phyloP scores from a whole-genome alignment of 177 flowering plant species.

The Vitis hybrid region DNA sequence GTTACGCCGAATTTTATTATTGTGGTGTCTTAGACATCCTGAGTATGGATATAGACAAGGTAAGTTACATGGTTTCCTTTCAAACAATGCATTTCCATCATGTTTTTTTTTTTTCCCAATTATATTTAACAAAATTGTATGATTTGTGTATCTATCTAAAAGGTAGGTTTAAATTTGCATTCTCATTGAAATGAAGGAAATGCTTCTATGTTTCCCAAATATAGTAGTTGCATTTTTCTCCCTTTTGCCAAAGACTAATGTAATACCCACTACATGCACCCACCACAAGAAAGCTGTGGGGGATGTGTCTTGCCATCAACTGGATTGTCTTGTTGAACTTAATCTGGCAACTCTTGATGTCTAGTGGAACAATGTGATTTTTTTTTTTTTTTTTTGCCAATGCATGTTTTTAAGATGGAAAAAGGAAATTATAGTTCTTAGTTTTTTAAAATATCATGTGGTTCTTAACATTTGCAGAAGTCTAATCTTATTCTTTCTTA shows the following conservation, averaged over 20 bases:
- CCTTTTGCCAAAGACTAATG: not conserved
- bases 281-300: no score
- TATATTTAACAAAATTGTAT: not conserved
- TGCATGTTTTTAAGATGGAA: no score
- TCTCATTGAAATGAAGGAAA: not conserved
- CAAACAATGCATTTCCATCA: not conserved
- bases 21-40: constrained; percentile 94
- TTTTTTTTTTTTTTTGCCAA: no score
- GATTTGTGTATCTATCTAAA: not conserved
- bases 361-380: no score
- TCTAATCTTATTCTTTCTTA: no score
- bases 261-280: not conserved
- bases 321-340: no score
- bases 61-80: constrained; percentile 16
- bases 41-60: constrained; percentile 94
- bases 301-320: no score
- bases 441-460: no score
- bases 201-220: no score
- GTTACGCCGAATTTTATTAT: constrained; percentile 69
- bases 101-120: not conserved
- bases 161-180: not conserved
- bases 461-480: no score
- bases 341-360: no score
- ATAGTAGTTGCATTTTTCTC: not conserved
- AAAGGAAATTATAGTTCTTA: no score